Evolutionary conservation across 139 green algal species (phyloP), one percentile per base, ranked within the genome.

Genomic region (Chlamydomonas sp.): DNA sequence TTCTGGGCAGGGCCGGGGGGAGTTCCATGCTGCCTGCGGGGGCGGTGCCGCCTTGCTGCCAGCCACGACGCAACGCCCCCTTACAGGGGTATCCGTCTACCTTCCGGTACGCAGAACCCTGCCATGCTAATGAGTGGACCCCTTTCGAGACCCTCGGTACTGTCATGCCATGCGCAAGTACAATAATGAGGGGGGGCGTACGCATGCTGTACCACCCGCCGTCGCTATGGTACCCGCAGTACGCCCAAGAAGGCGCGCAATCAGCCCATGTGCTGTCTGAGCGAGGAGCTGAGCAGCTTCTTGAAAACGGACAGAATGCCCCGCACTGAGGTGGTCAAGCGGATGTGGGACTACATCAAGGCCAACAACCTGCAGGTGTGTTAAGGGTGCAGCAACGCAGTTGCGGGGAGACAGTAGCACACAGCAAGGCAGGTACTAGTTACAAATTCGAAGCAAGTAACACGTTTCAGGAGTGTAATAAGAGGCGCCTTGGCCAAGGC

Each of bases 321-420:
- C 0, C 69, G 90, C 0, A 58, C 89, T 0, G 88, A 93, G 78
- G 95, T 98, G 18, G 94, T 97, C 2, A 98, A 98, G 88, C 82
- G 79, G 18, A 86, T 98, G 31, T 98, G 96, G 96, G 93, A 92
- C 9, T 96, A 98, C 91, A 97, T 98, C 80, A 97, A 95, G 83
- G 95, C 77, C 9, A 83, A 98, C 79, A 83, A 97, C 79, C 89
- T 98, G 79, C 96, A 97, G 91, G 91, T 92, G 78, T 8, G 3
- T 2, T 9, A n/a, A 18, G 4, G 20, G 4, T 4, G 12, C 0
- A 6, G 68, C 12, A 15, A 73, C 12, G 68, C 12, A 6, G 14
- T 16, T 85, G 4, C 66, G 69, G 64, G 18, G 31, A 49, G 0
- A 49, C 31, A 49, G 31, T 49, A 49, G 31, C 31, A 49, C 31